Evolutionary conservation across 441 rosid species (phyloP), one percentile per base, ranked within the genome.

Genomic region (Gossypium lobatum): DNA sequence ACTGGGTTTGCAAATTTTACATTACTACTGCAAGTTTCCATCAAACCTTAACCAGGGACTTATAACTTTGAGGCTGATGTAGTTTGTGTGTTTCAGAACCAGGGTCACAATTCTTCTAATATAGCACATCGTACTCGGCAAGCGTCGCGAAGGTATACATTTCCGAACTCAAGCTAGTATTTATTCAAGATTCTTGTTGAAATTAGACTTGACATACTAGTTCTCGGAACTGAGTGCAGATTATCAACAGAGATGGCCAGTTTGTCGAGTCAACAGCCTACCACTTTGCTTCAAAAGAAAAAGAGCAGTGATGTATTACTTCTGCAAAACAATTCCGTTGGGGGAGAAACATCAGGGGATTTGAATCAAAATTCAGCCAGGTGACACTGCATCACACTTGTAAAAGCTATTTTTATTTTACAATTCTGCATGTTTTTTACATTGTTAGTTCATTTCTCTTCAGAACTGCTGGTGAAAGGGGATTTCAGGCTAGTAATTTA

Each of bases 91-190:
- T 46, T 16, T 11, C 92, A 88, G 95, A 87, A 59, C 79, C 81
- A 78, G 74, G 87, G 80, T 42, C 70, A 75, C 58, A 80, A 71
- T 68, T 80, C 91, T 34, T 79, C 92, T n/a, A 78, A 79, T 74
- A 76, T 83, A 34, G 80, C 85, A 6, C 89, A 87, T 72, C 85
- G 90, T 10, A 79, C 89, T 1, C 80, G 95, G 46, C 88, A 86
- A 77, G 85, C 92, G 76, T 88, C 95, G 18, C 71, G 83, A 55
- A 85, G 89, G 92, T 45, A 45, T 45, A 5, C 21, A 21, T 21
- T 2, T 39, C 17, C 10, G 37, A 37, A 37, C 37, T 37, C 68
- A 17, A 26, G n/a, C n/a, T 8, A 39, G 50, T 9, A 17, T 18
- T 39, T 39, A 20, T 10, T 18, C 28, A 17, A 17, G 34, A 31